phyloP scores from a whole-genome alignment of 768 basidiomycete genomes.

The Serendipita indica region DNA sequence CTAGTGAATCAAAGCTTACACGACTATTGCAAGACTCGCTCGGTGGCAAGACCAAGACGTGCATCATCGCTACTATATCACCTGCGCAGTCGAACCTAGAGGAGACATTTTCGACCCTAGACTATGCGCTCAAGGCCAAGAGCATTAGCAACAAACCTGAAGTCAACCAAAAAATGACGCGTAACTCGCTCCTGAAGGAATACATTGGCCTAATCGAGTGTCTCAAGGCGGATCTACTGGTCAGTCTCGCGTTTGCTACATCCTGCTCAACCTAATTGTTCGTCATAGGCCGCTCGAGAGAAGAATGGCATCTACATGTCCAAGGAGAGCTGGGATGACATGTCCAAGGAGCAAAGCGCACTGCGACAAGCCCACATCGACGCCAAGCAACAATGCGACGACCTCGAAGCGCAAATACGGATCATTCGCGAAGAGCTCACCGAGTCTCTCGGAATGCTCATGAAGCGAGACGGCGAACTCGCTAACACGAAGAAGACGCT shows the following conservation, averaged over 20 bases:
- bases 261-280: background rate
- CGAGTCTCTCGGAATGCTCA: conserved; percentile 64
- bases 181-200: conserved; percentile 82
- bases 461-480: conserved; percentile 63
- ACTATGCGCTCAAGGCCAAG: conserved; percentile 91
- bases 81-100: conserved; percentile 90
- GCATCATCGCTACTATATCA: conserved; percentile 92
- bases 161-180: conserved; percentile 85
- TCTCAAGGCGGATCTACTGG: conserved; percentile 69
- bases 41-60: conserved; percentile 92
- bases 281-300: conserved; percentile 58
- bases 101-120: conserved; percentile 92
- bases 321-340: conserved; percentile 77
- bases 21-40: conserved; percentile 97
- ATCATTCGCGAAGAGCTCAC: conserved; percentile 82
- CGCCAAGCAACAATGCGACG: conserved; percentile 65
- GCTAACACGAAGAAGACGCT: conserved; percentile 44
- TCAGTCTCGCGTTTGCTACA: conserved; percentile 1
- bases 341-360: conserved; percentile 62
- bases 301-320: conserved; percentile 95
- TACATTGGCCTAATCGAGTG: conserved; percentile 89
- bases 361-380: conserved; percentile 67
- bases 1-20: conserved; percentile 91
- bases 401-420: conserved; percentile 68
- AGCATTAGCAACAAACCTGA: conserved; percentile 93